Conservation (phyloP, 2,329 filamentous ascomycete genomes). For the Pestalotiopsis sp. region DNA sequence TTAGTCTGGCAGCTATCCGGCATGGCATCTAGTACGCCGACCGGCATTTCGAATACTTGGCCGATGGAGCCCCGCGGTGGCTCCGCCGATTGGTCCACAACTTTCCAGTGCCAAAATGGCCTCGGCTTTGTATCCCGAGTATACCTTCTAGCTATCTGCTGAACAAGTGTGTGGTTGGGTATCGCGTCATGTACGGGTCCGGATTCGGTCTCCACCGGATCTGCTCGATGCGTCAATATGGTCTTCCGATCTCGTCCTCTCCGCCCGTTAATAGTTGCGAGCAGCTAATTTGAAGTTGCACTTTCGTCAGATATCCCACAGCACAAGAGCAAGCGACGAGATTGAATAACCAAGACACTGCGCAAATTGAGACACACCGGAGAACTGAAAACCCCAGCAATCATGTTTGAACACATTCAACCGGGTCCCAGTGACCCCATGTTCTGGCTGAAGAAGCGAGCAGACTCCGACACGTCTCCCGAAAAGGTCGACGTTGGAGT, state of each 20-base stretch:
- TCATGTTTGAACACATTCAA: not conserved
- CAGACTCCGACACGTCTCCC: constrained; percentile 29
- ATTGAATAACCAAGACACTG: not conserved
- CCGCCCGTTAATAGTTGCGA: not conserved
- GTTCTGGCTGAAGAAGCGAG: constrained; percentile 33
- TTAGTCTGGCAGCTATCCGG: not conserved
- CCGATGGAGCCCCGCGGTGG: not conserved
- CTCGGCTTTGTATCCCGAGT: not conserved
- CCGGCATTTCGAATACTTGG: not conserved
- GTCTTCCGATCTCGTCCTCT: not conserved
- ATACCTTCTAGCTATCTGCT: not conserved
- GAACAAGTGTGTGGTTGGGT: not conserved
- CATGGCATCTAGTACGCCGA: not conserved
- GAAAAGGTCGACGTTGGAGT: constrained; percentile 39
- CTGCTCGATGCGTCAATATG: not conserved
- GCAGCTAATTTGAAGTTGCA: not conserved
- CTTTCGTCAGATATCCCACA: not conserved
- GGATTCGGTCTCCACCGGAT: not conserved
- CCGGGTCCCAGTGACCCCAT: constrained; percentile 29
- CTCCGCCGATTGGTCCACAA: not conserved
- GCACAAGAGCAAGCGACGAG: not conserved
- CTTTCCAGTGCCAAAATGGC: not conserved
- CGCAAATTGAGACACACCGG: not conserved
- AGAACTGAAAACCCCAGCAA: not conserved
- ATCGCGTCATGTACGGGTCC: not conserved